Conservation (phyloP, 305 asterid genomes). For the Fraxinus angustifolia region DNA sequence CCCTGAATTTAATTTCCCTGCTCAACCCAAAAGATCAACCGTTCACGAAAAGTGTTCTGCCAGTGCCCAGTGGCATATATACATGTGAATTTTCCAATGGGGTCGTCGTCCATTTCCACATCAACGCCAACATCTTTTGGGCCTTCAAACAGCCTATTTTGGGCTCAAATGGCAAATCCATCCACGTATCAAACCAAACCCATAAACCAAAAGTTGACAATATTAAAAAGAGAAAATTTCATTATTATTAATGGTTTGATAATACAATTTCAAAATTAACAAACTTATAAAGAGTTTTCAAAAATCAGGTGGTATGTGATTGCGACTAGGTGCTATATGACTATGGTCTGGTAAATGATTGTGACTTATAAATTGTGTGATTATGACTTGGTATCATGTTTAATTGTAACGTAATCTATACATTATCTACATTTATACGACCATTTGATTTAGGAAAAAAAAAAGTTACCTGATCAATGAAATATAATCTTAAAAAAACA, state of each 20-base stretch:
- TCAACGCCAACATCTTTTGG: background rate
- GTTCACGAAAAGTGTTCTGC: slow-evolving; percentile 59
- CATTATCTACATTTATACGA: background rate
- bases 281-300: background rate
- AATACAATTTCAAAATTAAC: background rate
- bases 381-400: no score
- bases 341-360: background rate
- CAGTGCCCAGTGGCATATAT: background rate
- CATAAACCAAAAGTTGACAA: background rate
- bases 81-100: background rate
- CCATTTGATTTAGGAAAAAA: background rate
- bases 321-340: background rate
- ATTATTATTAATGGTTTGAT: no score
- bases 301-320: background rate
- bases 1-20: slow-evolving; percentile 55
- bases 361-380: background rate
- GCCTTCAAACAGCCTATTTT: background rate
- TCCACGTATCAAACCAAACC: background rate
- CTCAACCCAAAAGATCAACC: slow-evolving; percentile 69
- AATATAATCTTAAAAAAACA: no score
- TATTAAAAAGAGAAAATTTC: background rate
- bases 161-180: background rate
- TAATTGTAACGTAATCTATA: background rate
- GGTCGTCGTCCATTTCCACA: background rate
- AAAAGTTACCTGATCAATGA: no score